These are phyloP conservation scores for Oligophagozyma castellii DNA, from an alignment of 1,139 yeast genomes.

Conservation along the genomic window DNA sequence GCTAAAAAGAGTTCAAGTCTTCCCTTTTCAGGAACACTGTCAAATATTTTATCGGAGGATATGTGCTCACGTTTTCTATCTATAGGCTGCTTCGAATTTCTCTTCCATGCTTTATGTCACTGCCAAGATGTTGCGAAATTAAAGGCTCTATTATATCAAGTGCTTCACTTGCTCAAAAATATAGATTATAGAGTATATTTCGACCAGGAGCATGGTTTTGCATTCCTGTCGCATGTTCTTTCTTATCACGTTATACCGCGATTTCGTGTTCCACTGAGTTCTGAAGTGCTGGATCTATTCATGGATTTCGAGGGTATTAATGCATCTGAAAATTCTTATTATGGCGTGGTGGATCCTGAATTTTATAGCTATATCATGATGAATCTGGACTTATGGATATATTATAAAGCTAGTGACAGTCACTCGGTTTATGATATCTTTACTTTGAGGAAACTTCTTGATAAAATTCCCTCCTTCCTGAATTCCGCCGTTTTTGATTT, in stretches of 20 bases:
- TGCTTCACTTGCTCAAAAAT: constrained; percentile 6
- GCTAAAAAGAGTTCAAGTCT: too few relatives aligned
- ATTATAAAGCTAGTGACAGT: constrained; percentile 3
- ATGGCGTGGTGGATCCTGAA: constrained; percentile 31
- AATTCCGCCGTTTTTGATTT: too few relatives aligned
- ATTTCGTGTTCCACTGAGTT: constrained; percentile 12
- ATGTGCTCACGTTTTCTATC: too few relatives aligned
- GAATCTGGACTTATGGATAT: constrained; percentile 40
- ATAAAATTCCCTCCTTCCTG: too few relatives aligned
- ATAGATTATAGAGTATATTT: constrained; percentile 9
- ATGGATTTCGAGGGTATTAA: constrained; percentile 35
- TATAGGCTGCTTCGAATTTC: too few relatives aligned
- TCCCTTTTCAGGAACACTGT: too few relatives aligned
- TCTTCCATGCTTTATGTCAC: too few relatives aligned
- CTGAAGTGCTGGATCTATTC: constrained; percentile 29
- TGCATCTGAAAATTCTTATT: constrained; percentile 28
- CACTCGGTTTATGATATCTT: too few relatives aligned
- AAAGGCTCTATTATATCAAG: neutral
- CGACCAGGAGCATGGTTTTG: constrained; percentile 12
- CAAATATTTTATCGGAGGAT: too few relatives aligned
- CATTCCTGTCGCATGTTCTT: constrained; percentile 17
- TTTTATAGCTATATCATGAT: constrained; percentile 34
- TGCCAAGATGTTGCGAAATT: too few relatives aligned
- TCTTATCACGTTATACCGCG: constrained; percentile 11
- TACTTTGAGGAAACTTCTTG: too few relatives aligned